Evolutionary conservation across 2,329 filamentous ascomycete species (phyloP).

Genomic region (Calonectria crousiana): DNA sequence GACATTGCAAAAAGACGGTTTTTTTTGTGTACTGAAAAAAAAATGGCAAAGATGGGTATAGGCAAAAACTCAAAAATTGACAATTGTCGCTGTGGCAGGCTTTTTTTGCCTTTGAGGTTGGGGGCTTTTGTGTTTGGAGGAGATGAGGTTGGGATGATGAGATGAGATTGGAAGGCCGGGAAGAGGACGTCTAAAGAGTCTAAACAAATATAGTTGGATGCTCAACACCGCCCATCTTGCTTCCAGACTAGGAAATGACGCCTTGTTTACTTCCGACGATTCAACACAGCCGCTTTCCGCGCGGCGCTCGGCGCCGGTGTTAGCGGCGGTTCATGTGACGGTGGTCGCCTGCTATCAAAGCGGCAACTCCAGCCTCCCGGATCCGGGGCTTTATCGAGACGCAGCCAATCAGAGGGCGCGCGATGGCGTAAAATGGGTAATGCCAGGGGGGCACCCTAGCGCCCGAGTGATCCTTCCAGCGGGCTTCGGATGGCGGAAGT

Average conservation of each 20-base stretch:
- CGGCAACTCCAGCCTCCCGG: neutral
- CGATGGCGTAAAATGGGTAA: constrained; percentile 19
- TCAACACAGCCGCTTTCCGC: constrained; percentile 16
- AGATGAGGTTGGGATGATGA: too few species aligned
- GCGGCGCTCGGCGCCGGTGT: neutral
- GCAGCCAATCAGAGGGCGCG: neutral
- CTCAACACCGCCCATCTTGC: neutral
- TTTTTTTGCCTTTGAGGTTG: neutral
- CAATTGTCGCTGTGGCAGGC: neutral
- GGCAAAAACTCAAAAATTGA: neutral
- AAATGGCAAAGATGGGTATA: neutral
- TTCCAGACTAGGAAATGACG: neutral
- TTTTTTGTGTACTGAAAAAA: neutral
- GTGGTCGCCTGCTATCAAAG: neutral
- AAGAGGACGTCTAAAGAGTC: constrained; percentile 5
- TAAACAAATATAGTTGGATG: constrained; percentile 15
- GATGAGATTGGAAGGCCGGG: neutral
- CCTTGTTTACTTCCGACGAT: neutral
- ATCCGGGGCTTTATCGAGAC: neutral
- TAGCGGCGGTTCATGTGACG: neutral
- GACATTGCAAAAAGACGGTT: constrained; percentile 50
- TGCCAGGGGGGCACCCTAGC: neutral
- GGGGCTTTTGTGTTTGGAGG: neutral
- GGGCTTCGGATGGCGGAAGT: constrained; percentile 22
- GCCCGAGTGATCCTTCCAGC: neutral